phyloP scores from a whole-genome alignment of 106 monocot genomes.

The Dioscorea zingiberensis region DNA sequence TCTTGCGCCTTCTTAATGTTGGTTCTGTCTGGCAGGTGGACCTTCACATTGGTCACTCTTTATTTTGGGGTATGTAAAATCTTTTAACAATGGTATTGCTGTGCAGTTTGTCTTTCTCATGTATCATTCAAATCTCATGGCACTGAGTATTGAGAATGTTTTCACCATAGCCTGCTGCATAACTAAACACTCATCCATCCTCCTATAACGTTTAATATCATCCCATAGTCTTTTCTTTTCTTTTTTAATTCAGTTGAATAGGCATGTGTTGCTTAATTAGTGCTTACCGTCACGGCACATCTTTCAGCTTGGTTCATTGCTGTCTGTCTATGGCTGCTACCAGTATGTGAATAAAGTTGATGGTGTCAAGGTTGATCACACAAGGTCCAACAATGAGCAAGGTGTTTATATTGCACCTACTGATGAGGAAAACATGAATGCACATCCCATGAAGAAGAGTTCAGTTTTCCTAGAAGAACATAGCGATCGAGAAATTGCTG shows the following conservation, averaged over 20 bases:
- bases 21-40: constrained; percentile 62
- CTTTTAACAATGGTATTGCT: no score
- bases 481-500: constrained; percentile 36
- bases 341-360: constrained; percentile 29
- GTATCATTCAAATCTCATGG: background rate
- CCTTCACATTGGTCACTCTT: constrained; percentile 68
- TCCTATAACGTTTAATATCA: no score
- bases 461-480: constrained; percentile 12
- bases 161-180: no score
- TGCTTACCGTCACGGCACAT: background rate
- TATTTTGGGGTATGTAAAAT: constrained; percentile 89
- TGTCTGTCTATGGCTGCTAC: constrained; percentile 80
- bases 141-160: no score
- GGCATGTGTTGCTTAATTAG: background rate
- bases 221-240: no score
- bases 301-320: constrained; percentile 66
- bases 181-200: no score
- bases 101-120: background rate
- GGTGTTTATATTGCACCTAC: constrained; percentile 28
- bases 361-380: constrained; percentile 13
- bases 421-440: constrained; percentile 19
- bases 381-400: constrained; percentile 42
- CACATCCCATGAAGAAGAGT: constrained; percentile 10
- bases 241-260: background rate
- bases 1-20: background rate